phyloP scores from a whole-genome alignment of 345 rosid species.

The Salix exigua region DNA sequence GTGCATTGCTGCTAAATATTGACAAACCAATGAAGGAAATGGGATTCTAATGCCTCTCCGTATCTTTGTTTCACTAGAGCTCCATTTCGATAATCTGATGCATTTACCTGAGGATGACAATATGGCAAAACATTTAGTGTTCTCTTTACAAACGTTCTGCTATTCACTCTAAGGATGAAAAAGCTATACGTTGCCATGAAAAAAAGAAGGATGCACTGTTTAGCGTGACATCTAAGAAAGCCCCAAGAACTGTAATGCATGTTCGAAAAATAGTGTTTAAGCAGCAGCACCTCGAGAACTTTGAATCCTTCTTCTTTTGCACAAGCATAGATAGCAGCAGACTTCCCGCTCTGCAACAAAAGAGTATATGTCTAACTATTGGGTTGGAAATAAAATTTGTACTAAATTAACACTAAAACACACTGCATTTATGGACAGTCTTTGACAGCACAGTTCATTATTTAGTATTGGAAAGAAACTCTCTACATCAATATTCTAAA shows the following conservation, averaged over 20 bases:
- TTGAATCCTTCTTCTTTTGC: slow-evolving; percentile 86
- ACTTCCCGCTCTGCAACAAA: slow-evolving; percentile 82
- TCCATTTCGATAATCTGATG: slow-evolving; percentile 90
- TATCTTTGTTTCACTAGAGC: slow-evolving; percentile 67
- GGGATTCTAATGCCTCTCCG: slow-evolving; percentile 80
- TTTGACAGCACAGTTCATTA: not conserved
- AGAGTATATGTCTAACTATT: not conserved
- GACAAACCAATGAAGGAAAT: slow-evolving; percentile 61
- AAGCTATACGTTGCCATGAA: not conserved
- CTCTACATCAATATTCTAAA: not conserved
- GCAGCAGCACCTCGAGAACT: slow-evolving; percentile 72
- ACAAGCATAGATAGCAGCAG: slow-evolving; percentile 88
- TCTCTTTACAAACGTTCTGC: not conserved
- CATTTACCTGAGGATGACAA: slow-evolving; percentile 52
- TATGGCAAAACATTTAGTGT: not conserved
- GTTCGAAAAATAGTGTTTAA: slow-evolving; percentile 13
- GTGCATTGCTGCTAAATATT: not conserved
- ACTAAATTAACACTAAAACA: not conserved
- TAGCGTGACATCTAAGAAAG: not conserved
- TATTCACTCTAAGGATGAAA: not conserved
- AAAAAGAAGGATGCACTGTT: not conserved
- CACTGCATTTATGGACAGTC: not conserved
- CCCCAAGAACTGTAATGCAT: not conserved
- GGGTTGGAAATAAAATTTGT: slow-evolving; percentile 8
- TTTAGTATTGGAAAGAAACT: not conserved